Conservation (phyloP, 208 protist genomes). For the Borovskyia barvae region DNA sequence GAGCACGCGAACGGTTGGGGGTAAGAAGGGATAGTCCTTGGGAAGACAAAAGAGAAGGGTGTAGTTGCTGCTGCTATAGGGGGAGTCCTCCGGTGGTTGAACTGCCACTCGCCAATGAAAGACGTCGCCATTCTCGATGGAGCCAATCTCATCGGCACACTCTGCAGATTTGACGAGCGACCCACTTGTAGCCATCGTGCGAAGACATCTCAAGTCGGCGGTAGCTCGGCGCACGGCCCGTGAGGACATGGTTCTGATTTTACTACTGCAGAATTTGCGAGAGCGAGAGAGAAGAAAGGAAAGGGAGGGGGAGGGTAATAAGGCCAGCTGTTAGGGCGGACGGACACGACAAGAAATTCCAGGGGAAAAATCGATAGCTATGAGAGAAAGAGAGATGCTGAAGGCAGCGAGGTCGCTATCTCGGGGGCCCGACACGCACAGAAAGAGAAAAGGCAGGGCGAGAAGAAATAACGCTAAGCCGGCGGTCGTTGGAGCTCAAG, state of each 20-base stretch:
- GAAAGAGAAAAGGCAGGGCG: too few species aligned
- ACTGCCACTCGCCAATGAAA: constrained; percentile 50
- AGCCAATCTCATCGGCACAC: constrained; percentile 12
- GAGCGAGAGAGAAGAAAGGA: too few species aligned
- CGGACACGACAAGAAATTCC: too few species aligned
- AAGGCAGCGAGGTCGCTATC: too few species aligned
- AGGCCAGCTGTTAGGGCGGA: too few species aligned
- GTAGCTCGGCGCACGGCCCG: constrained; percentile 26
- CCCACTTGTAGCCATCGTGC: background rate
- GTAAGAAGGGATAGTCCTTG: constrained; percentile 51
- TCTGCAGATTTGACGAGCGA: constrained; percentile 7
- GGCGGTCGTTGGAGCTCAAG: too few species aligned
- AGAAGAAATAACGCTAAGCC: too few species aligned
- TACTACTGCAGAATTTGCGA: too few species aligned
- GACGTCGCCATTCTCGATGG: constrained; percentile 11
- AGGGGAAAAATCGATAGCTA: too few species aligned
- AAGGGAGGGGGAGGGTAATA: too few species aligned
- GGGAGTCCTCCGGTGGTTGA: constrained; percentile 29
- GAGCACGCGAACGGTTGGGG: constrained; percentile 49
- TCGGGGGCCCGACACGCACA: too few species aligned
- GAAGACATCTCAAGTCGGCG: constrained; percentile 39
- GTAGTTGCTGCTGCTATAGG: constrained; percentile 52
- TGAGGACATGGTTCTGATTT: constrained; percentile 22
- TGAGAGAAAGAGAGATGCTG: too few species aligned
- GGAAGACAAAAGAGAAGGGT: constrained; percentile 38